Evolutionary conservation across 2,329 filamentous ascomycete genomes (phyloP).

Genomic region (Orbilia oligospora): DNA sequence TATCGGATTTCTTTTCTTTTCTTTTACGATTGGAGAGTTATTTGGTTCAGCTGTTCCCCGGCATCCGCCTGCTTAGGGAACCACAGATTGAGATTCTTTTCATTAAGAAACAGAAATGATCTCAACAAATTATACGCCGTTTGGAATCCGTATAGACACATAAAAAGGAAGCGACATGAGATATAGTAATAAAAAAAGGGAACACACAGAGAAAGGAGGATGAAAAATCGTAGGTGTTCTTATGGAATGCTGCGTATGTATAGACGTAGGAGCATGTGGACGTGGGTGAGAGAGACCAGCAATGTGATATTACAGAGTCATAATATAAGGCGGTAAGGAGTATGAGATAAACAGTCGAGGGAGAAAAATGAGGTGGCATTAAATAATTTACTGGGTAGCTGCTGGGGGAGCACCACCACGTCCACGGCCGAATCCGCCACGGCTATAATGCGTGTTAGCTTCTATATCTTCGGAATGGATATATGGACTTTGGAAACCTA

Average conservation of each 20-base stretch:
- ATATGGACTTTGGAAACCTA: constrained; percentile 68
- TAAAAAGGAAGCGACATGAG: constrained; percentile 58
- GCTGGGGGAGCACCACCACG: constrained; percentile 77
- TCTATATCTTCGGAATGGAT: constrained; percentile 63
- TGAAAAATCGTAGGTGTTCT: constrained; percentile 14
- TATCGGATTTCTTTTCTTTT: neutral
- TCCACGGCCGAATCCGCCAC: constrained; percentile 90
- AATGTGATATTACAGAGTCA: constrained; percentile 58
- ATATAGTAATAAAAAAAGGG: constrained; percentile 52
- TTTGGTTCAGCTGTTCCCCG: constrained; percentile 40
- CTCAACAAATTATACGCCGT: constrained; percentile 61
- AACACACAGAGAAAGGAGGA: constrained; percentile 42
- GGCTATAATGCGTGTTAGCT: constrained; percentile 71
- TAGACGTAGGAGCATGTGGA: constrained; percentile 20
- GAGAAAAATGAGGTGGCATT: constrained; percentile 57
- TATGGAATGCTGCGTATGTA: constrained; percentile 37
- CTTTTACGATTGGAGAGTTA: neutral
- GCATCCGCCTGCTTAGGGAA: constrained; percentile 45
- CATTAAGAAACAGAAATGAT: constrained; percentile 58
- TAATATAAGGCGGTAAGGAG: constrained; percentile 54
- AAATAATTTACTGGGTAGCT: constrained; percentile 59
- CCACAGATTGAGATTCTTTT: constrained; percentile 54
- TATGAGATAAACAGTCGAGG: constrained; percentile 53
- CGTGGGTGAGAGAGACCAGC: constrained; percentile 38
- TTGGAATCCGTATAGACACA: constrained; percentile 61